Base-by-base conservation (phyloP, 345 rosid species). In the Kernera saxatilis region DNA sequence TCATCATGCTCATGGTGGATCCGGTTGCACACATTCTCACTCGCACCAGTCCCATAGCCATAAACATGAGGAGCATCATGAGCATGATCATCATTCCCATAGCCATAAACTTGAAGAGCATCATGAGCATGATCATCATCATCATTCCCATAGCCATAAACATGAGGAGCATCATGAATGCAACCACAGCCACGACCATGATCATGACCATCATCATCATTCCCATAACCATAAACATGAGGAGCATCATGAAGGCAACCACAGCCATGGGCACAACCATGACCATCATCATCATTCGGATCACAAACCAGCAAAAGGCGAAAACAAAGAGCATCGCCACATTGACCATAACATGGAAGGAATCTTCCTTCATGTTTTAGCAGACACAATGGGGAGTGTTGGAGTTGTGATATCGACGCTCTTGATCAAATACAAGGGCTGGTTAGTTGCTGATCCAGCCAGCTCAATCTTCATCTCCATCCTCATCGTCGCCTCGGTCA, bases 311-410 rank as follows among this genome's bases (percentile, higher is more conserved):
- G 65, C 0, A 3, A 55, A 76, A 70, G 8, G 40, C 0, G 40
- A 55, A 17, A 63, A 39, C 29, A 76, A 51, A 27, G 83, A 82
- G 43, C 89, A 80, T 80, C 84, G 10, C 19, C 96, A 93, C 79
- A 83, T 93, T 52, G 97, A 93, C 77, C 98, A 93, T 85, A 93
- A 93, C 78, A 91, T 93, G 98, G 98, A 93, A 82, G 98, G 98
- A 43, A 93, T 93, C 51, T 93, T 93, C 78, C 81, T 93, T 67
- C 98, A 93, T 69, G 94, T 93, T 66, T 78, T 91, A 67, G 98
- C 98, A 44, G 98, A 93, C 70, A 91, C 98, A 48, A 53, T 93
- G 92, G 98, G 98, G 74, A 93, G 98, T 75, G 90, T 91, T 67
- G 98, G 98, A 51, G 98, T 93, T 22, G 96, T 93, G 68, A 60